A percentile compares a stretch with the other conserved stretches of the same genome.
Conservation (phyloP, 805 yeast species). For the Isabelozyma rhagii region DNA sequence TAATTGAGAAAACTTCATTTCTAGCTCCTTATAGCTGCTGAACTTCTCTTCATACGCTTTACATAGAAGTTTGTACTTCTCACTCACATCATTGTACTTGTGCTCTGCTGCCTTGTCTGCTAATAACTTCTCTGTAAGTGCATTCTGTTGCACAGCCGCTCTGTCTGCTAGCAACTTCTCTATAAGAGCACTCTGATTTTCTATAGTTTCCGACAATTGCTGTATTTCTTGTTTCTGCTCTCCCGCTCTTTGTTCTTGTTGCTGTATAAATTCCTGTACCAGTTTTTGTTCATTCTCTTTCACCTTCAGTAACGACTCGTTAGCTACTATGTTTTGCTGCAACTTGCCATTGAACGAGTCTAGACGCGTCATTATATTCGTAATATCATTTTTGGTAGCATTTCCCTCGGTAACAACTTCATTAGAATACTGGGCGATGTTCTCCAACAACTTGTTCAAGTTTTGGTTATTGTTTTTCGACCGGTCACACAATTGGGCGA, state of each 20-base stretch:
- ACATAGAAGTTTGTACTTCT: slow-evolving; percentile 17
- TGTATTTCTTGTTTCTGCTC: background rate
- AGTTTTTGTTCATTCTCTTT: background rate
- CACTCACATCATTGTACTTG: slow-evolving; percentile 8
- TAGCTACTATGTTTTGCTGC: background rate
- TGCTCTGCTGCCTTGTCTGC: background rate
- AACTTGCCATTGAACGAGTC: background rate
- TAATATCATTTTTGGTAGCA: slow-evolving; percentile 31
- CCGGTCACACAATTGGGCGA: slow-evolving; percentile 34
- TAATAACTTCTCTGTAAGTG: background rate
- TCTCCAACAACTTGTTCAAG: slow-evolving; percentile 31
- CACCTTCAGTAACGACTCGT: background rate
- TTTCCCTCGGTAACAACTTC: slow-evolving; percentile 34
- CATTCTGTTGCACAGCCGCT: no score
- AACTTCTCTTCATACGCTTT: slow-evolving; percentile 21
- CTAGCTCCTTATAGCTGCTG: slow-evolving; percentile 16
- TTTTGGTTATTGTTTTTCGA: slow-evolving; percentile 39
- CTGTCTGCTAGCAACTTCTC: background rate
- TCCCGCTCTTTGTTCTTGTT: background rate
- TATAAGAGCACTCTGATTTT: background rate
- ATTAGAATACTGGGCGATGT: slow-evolving; percentile 30
- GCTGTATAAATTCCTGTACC: background rate
- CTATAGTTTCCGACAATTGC: background rate
- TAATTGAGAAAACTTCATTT: slow-evolving; percentile 17
- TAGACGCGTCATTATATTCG: background rate